These are phyloP conservation scores for Rubia occidens DNA, from an alignment of 305 asterid genomes.

Conservation along the genomic window DNA sequence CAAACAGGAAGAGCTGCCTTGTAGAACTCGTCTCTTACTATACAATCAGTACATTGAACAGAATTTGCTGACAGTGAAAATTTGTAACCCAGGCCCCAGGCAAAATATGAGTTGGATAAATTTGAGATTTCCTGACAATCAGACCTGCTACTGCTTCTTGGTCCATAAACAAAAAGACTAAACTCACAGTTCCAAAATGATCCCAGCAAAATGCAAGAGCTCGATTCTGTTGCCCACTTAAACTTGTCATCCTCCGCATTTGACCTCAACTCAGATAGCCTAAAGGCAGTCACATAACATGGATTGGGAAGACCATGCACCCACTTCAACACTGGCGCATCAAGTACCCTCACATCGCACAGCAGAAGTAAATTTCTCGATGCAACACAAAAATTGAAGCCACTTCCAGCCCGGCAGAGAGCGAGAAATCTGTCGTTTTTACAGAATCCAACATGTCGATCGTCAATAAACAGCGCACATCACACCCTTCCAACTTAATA, in stretches of 20 bases:
- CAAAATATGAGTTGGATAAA: conserved; percentile 33
- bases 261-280: conserved; percentile 54
- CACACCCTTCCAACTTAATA: conserved; percentile 31
- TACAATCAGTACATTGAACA: conserved; percentile 56
- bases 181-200: conserved; percentile 70
- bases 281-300: conserved; percentile 33
- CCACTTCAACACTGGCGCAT: conserved; percentile 56
- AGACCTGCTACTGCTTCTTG: conserved; percentile 23
- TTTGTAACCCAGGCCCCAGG: conserved; percentile 55
- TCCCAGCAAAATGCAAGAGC: conserved; percentile 66
- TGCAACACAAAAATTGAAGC: conserved; percentile 6
- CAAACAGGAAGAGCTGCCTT: conserved; percentile 46
- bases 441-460: conserved; percentile 35
- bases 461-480: conserved; percentile 42
- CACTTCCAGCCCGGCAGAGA: conserved; percentile 39
- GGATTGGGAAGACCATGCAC: conserved; percentile 51
- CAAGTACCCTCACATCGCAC: conserved; percentile 59
- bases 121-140: conserved; percentile 31
- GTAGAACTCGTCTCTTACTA: conserved; percentile 37
- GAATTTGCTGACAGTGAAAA: conserved; percentile 39
- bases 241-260: conserved; percentile 33
- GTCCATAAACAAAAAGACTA: conserved; percentile 60
- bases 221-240: conserved; percentile 55
- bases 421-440: conserved; percentile 47
- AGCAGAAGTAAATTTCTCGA: conserved; percentile 35